A percentile compares a stretch with the other conserved stretches of the same genome.
Conservation (phyloP, 768 basidiomycete genomes). For the Amanita muscaria region DNA sequence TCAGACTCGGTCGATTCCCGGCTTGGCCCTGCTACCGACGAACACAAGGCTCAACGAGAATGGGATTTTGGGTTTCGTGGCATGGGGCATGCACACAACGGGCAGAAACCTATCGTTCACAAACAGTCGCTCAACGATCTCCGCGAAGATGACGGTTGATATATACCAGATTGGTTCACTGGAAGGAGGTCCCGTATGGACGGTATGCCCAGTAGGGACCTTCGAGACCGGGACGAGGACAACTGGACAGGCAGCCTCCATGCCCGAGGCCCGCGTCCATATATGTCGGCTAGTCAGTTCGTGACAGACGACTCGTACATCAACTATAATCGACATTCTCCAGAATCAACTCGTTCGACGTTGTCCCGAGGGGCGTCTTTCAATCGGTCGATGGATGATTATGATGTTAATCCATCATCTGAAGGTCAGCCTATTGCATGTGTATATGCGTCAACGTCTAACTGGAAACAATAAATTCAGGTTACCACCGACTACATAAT, state of each 20-base stretch:
- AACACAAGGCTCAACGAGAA: not conserved
- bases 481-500: not conserved
- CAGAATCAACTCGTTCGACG: not conserved
- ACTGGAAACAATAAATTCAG: not conserved
- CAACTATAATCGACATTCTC: not conserved
- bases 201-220: conserved; percentile 1
- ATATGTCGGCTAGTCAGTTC: not conserved
- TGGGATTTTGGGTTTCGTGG: conserved; percentile 1
- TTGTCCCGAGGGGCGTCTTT: conserved; percentile 5
- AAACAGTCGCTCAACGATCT: not conserved
- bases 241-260: conserved; percentile 5
- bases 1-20: not conserved
- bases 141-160: not conserved
- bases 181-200: not conserved
- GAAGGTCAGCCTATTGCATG: not conserved
- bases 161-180: not conserved
- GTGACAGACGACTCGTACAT: conserved; percentile 3
- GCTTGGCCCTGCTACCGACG: not conserved
- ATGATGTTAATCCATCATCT: not conserved
- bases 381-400: conserved; percentile 3
- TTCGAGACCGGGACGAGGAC: not conserved
- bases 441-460: not conserved
- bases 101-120: not conserved
- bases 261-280: not conserved
- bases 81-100: not conserved